Evolutionary conservation across 371 early-diverging fungal species (phyloP), one percentile per base, ranked within the genome.

Genomic region (Nosema muscidifuracis): DNA sequence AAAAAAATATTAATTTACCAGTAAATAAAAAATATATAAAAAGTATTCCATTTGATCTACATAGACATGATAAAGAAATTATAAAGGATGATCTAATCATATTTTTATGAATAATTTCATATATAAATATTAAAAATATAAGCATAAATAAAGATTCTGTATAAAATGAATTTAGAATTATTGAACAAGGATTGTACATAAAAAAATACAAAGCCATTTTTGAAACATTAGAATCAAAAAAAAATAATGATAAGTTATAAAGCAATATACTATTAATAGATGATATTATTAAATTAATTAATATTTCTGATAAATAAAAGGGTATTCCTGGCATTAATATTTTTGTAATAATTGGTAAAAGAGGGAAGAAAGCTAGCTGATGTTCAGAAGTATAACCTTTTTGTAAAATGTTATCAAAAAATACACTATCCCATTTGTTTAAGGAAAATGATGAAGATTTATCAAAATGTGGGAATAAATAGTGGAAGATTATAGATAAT

Each of bases 361-460:
- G 56, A 31, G 84, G 84, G 67, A 84, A 79, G 64, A 84, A 84
- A 20, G 82, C 80, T 26, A 75, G 57, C n/a, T 13, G 31, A 56
- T 82, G 80, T 44, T 79, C 80, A 40, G 68, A 38, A 24, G 28
- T 47, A 58, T 84, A 84, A 24, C 81, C 77, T 38, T 79, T 51
- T 24, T 66, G 62, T 33, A 55, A 20, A 36, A 84, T 84, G 9
- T 75, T 50, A 28, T 63, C 22, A 70, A 82, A 84, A 56, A 73
- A 77, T 12, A 81, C 50, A 22, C 77, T 71, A 73, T 84, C 84
- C 84, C 84, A 84, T 30, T 74, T 65, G n/a, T 78, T 12, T 1
- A 84, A 64, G 66, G 71, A 79, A 18, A 76, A 62, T 43, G 15
- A n/a, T 51, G 67, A 63, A 38, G 75, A 75, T 70, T 68, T 74